These are phyloP conservation scores for Diplodia corticola DNA, from an alignment of 2,329 filamentous ascomycete genomes.

Conservation along the genomic window DNA sequence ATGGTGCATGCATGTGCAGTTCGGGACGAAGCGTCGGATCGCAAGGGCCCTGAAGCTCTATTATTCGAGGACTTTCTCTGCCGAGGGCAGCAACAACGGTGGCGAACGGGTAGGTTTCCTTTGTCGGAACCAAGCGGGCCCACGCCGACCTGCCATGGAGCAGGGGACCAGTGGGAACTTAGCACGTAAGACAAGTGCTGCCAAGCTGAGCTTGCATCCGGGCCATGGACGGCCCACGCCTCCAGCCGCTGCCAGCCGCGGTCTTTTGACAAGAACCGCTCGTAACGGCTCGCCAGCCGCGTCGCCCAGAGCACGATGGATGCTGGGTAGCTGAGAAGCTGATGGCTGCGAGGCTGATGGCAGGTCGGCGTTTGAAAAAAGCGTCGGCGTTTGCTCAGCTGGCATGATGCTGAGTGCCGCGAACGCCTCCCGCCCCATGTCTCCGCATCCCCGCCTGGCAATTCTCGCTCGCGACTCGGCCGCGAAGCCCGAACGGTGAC, in stretches of 20 bases:
- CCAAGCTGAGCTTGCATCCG: conserved; percentile 12
- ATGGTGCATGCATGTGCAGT: conserved; percentile 2
- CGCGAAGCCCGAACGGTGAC: neutral
- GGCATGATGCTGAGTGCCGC: neutral
- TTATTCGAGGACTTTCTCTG: conserved; percentile 17
- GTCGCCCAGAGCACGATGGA: neutral
- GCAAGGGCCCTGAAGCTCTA: neutral
- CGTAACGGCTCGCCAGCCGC: neutral
- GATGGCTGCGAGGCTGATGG: too few species aligned
- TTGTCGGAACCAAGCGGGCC: neutral
- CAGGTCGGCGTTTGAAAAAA: conserved; percentile 3
- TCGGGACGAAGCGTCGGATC: conserved; percentile 1
- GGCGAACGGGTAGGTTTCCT: neutral
- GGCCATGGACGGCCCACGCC: neutral
- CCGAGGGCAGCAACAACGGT: neutral
- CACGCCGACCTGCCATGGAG: neutral
- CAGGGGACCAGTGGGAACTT: neutral
- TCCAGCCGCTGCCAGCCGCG: neutral
- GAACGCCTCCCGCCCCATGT: neutral
- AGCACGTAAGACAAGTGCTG: neutral
- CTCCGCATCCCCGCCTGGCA: conserved; percentile 10
- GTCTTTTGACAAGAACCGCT: neutral
- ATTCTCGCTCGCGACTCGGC: neutral
- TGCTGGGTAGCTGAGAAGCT: neutral
- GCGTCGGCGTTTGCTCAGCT: conserved; percentile 7